phyloP scores from a whole-genome alignment of 2,329 filamentous ascomycete genomes.

The Colletotrichum australisinense region DNA sequence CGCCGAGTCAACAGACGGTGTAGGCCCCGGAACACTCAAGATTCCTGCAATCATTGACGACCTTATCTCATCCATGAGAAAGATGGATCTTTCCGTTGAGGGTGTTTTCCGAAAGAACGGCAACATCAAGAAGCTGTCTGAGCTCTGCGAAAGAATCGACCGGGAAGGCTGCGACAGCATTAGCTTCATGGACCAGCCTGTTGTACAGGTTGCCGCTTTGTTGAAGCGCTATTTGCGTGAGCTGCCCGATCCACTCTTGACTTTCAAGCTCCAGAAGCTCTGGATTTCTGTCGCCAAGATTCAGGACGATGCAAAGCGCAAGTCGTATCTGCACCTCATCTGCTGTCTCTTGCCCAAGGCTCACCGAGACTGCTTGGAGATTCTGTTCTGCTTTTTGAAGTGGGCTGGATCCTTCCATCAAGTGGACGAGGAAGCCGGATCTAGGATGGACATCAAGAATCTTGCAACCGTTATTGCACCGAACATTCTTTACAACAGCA shows the following conservation, averaged over 20 bases:
- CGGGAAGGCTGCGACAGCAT: conserved; percentile 85
- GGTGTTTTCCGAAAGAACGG: conserved; percentile 99
- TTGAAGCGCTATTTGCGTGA: conserved; percentile 96
- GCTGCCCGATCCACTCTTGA: conserved; percentile 93
- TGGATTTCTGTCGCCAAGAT: conserved; percentile 94
- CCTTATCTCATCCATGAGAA: conserved; percentile 92
- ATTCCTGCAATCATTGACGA: conserved; percentile 97
- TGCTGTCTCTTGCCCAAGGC: conserved; percentile 94
- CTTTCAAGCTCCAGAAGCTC: conserved; percentile 91
- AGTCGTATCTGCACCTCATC: conserved; percentile 87
- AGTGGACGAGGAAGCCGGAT: conserved; percentile 95
- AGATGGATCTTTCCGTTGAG: conserved; percentile 99
- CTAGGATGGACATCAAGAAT: conserved; percentile 99
- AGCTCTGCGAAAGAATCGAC: conserved; percentile 88
- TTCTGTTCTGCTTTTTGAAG: conserved; percentile 94
- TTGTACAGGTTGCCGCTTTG: conserved; percentile 92
- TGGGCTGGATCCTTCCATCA: conserved; percentile 98
- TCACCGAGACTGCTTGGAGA: conserved; percentile 93
- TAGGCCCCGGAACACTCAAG: conserved; percentile 89
- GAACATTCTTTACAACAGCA: conserved; percentile 84
- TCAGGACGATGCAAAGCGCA: conserved; percentile 81
- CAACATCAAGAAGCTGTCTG: conserved; percentile 93
- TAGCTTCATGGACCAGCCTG: conserved; percentile 87
- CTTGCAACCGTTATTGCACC: conserved; percentile 97
- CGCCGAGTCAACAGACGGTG: conserved; percentile 96